These are phyloP conservation scores for Neofusicoccum ribis DNA, from an alignment of 2,329 filamentous ascomycete genomes.

Conservation along the genomic window DNA sequence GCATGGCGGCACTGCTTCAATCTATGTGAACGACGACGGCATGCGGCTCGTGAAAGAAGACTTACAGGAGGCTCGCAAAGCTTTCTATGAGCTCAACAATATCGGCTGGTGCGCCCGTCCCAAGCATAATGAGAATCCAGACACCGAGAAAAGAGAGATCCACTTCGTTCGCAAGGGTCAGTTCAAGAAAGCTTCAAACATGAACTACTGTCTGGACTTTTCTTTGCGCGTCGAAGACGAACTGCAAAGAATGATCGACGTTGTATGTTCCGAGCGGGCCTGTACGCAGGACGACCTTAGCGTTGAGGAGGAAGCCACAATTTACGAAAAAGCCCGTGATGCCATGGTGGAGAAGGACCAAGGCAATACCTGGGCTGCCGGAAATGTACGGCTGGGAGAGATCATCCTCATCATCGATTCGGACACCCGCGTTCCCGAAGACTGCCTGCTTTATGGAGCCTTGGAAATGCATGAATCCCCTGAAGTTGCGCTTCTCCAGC, in stretches of 20 bases:
- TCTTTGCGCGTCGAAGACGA: slow-evolving; percentile 66
- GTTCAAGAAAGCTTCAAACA: slow-evolving; percentile 65
- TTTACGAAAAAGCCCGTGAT: slow-evolving; percentile 17
- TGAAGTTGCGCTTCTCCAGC: slow-evolving; percentile 23
- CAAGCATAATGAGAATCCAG: slow-evolving; percentile 47
- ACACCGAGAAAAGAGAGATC: slow-evolving; percentile 49
- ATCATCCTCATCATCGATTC: slow-evolving; percentile 60
- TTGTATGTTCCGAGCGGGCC: slow-evolving; percentile 3
- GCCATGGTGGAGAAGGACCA: slow-evolving; percentile 41
- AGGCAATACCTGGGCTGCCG: slow-evolving; percentile 70
- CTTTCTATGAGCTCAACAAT: slow-evolving; percentile 52
- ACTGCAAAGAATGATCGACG: background rate
- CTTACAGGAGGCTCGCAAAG: slow-evolving; percentile 45
- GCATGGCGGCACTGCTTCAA: slow-evolving; percentile 73
- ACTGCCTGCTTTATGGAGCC: slow-evolving; percentile 23
- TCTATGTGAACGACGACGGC: slow-evolving; percentile 76
- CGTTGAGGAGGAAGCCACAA: slow-evolving; percentile 19
- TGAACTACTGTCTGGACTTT: slow-evolving; percentile 68
- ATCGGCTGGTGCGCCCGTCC: slow-evolving; percentile 53
- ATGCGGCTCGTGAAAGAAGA: slow-evolving; percentile 62
- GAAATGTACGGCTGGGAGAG: slow-evolving; percentile 73
- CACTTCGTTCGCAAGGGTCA: slow-evolving; percentile 60
- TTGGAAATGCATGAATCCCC: slow-evolving; percentile 22
- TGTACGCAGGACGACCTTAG: slow-evolving; percentile 28
- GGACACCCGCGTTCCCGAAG: slow-evolving; percentile 23